Evolutionary conservation across 1,284 basidiomycete species (phyloP).

Genomic region (Trichosporon coremiiforme): DNA sequence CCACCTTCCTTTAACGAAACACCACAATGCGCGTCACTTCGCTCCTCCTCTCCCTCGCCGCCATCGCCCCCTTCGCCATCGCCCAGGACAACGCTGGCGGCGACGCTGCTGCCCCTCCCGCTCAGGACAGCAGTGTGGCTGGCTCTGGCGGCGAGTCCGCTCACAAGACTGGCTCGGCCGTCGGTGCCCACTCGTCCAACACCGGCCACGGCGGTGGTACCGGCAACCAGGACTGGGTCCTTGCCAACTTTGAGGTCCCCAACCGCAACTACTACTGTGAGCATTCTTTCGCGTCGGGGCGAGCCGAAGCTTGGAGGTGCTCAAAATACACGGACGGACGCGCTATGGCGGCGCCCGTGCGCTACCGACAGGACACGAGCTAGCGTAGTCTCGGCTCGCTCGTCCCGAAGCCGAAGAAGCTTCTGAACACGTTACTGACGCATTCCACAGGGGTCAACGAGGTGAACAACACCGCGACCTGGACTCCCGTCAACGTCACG

Average conservation of each 20-base stretch:
- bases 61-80: constrained; percentile 1
- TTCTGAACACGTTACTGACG: constrained; percentile 19
- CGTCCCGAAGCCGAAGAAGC: neutral
- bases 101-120: neutral
- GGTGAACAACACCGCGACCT: constrained; percentile 24
- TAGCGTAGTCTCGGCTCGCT: neutral
- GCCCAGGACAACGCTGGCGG: constrained; percentile 14
- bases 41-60: constrained; percentile 12
- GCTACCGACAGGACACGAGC: neutral
- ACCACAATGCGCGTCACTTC: constrained; percentile 4
- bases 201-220: neutral
- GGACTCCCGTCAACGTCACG: constrained; percentile 22
- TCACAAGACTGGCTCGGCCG: neutral
- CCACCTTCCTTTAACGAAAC: neutral
- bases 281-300: neutral
- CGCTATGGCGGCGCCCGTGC: neutral
- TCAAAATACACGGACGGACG: neutral
- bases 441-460: constrained; percentile 23
- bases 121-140: neutral
- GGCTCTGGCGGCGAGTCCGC: neutral
- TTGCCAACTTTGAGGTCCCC: neutral
- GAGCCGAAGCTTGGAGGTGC: neutral
- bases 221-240: constrained; percentile 10
- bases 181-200: constrained; percentile 18
- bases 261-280: constrained; percentile 18